phyloP scores from a whole-genome alignment of 257 asterid genomes.

The Cynanchum wilfordii region DNA sequence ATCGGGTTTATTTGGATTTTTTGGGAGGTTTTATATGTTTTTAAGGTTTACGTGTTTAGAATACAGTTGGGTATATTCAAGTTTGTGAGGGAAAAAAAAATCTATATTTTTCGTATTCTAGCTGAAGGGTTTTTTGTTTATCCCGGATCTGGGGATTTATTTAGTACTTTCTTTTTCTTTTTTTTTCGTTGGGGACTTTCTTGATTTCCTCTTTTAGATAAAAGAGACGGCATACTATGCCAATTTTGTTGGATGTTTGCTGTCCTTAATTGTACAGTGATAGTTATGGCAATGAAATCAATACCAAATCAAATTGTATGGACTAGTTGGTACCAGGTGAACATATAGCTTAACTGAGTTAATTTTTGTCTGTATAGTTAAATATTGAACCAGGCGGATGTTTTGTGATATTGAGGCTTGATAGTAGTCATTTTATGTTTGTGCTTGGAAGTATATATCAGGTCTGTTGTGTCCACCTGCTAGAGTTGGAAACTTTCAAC shows the following conservation, averaged over 20 bases:
- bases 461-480: not conserved
- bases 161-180: not conserved
- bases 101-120: not conserved
- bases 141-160: not conserved
- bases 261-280: too few relatives aligned
- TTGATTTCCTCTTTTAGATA: not conserved
- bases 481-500: not conserved
- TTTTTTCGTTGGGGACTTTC: not conserved
- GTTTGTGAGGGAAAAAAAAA: not conserved
- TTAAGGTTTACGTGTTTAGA: not conserved
- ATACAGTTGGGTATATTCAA: not conserved
- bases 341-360: not conserved
- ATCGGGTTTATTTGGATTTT: not conserved
- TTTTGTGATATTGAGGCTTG: not conserved
- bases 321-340: too few relatives aligned
- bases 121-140: not conserved
- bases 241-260: not conserved
- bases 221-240: not conserved
- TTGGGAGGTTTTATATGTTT: not conserved
- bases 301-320: too few relatives aligned
- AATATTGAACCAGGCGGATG: not conserved
- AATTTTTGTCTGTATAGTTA: not conserved
- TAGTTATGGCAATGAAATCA: not conserved
- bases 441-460: not conserved
- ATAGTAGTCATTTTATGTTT: not conserved